These are phyloP conservation scores for Cercospora zeina DNA, from an alignment of 2,329 filamentous ascomycete species.

Conservation along the genomic window DNA sequence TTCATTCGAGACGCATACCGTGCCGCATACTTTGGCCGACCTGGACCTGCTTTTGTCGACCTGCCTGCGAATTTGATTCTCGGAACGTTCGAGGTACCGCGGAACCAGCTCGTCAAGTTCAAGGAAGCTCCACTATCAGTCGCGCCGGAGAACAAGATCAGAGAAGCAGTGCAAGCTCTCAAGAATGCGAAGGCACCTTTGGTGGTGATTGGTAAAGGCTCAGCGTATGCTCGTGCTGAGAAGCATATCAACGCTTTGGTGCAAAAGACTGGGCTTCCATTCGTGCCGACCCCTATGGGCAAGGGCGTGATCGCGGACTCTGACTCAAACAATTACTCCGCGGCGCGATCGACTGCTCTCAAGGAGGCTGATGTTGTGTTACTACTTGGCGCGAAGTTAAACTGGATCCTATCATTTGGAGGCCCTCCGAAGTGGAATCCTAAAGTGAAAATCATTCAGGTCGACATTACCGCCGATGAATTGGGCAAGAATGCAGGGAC, in stretches of 20 bases:
- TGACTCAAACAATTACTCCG: conserved; percentile 54
- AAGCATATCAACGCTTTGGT: conserved; percentile 49
- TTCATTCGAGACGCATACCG: conserved; percentile 55
- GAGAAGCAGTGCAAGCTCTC: conserved; percentile 48
- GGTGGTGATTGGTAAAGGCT: conserved; percentile 58
- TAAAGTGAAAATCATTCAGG: conserved; percentile 55
- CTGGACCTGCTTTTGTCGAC: conserved; percentile 57
- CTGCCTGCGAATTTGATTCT: conserved; percentile 59
- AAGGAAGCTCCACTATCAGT: conserved; percentile 46
- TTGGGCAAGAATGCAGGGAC: conserved; percentile 55
- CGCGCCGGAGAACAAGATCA: conserved; percentile 48
- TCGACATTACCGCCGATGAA: conserved; percentile 57
- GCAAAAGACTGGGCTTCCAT: conserved; percentile 53
- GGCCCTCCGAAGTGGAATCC: conserved; percentile 57
- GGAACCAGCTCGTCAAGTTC: conserved; percentile 26
- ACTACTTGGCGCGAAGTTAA: conserved; percentile 56
- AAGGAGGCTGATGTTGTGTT: conserved; percentile 58
- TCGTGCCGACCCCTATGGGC: conserved; percentile 61
- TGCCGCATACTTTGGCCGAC: conserved; percentile 56
- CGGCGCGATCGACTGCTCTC: conserved; percentile 56
- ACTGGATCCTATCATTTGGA: conserved; percentile 61
- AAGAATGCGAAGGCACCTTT: conserved; percentile 53
- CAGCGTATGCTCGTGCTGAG: conserved; percentile 57
- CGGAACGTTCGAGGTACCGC: conserved; percentile 34
- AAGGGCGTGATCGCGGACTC: conserved; percentile 59